Evolutionary conservation across 2,329 filamentous ascomycete genomes (phyloP).

Genomic region (Fusarium caatingaense): DNA sequence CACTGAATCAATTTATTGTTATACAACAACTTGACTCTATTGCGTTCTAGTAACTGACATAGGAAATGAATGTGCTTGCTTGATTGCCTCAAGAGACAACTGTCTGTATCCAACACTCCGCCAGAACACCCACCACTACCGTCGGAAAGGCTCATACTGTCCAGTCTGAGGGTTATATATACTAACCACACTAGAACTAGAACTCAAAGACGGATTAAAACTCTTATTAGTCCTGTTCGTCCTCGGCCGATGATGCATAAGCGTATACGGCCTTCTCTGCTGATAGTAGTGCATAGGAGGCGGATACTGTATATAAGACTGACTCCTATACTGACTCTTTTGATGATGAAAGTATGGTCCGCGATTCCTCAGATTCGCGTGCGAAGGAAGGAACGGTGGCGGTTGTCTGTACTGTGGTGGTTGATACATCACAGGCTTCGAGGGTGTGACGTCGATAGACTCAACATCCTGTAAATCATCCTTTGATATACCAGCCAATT

Average conservation of each 20-base stretch:
- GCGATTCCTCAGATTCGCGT: constrained; percentile 8
- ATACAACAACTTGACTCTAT: neutral
- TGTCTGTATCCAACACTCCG: neutral
- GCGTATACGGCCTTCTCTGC: constrained; percentile 10
- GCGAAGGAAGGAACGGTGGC: constrained; percentile 3
- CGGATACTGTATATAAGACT: constrained; percentile 16
- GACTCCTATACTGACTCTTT: neutral
- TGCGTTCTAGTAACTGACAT: neutral
- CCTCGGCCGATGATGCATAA: constrained; percentile 7
- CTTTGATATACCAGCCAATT: neutral
- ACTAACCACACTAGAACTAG: constrained; percentile 8
- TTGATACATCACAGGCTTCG: neutral
- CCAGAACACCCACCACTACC: neutral
- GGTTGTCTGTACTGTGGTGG: neutral
- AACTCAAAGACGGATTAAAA: constrained; percentile 20
- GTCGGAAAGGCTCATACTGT: constrained; percentile 17
- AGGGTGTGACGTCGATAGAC: neutral
- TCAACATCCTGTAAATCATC: constrained; percentile 5
- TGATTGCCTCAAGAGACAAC: neutral
- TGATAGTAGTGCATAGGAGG: constrained; percentile 15
- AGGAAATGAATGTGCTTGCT: neutral
- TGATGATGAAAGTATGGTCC: neutral
- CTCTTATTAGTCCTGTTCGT: constrained; percentile 23
- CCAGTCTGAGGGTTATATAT: constrained; percentile 22
- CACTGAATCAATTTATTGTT: neutral